phyloP scores from a whole-genome alignment of 78 protist species.

The Tieghemostelium lacteum region DNA sequence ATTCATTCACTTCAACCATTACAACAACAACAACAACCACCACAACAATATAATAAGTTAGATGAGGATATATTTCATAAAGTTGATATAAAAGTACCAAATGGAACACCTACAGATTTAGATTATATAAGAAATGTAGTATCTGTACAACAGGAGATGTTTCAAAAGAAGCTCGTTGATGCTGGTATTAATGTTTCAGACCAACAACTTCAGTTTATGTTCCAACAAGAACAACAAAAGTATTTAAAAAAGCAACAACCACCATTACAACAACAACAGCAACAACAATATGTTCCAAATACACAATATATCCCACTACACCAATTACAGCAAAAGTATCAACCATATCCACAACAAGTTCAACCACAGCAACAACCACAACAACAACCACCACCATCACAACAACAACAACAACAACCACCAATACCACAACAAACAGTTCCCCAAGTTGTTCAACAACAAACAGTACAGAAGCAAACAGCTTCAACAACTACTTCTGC shows the following conservation, averaged over 20 bases:
- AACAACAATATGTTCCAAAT: not conserved
- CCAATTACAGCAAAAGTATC: not conserved
- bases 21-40: conserved; percentile 4
- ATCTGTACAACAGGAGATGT: not conserved
- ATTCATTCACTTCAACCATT: not conserved
- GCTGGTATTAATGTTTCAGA: conserved; percentile 10
- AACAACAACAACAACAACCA: not conserved
- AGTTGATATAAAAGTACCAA: not conserved
- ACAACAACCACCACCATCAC: not conserved
- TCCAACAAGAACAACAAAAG: conserved; percentile 33
- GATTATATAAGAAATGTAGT: not conserved
- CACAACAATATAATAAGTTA: not conserved
- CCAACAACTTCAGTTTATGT: conserved; percentile 10
- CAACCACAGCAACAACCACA: not conserved
- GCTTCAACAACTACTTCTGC: not conserved
- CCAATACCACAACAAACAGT: not conserved
- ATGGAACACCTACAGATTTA: conserved; percentile 7
- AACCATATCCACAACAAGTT: conserved; percentile 4
- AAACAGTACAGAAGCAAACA: not conserved
- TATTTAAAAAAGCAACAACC: not conserved
- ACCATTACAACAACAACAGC: not conserved
- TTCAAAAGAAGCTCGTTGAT: conserved; percentile 19
- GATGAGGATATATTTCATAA: not conserved
- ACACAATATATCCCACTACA: not conserved
- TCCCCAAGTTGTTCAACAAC: not conserved